A percentile compares a stretch with the other conserved stretches of the same genome.
These are phyloP conservation scores for Volvox africanus DNA, from an alignment of 139 green algal genomes.

Conservation along the genomic window DNA sequence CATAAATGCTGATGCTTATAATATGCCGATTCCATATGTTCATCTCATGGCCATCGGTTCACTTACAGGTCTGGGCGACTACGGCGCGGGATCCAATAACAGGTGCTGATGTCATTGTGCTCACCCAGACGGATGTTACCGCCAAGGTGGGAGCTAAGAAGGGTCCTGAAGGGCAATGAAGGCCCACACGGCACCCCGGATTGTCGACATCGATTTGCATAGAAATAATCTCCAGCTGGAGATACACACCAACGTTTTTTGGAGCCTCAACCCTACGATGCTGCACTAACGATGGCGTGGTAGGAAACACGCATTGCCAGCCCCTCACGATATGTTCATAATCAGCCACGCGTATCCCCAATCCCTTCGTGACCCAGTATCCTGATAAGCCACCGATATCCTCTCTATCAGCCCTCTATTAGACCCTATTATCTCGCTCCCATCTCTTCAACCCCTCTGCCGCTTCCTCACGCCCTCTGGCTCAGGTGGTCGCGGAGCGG, in stretches of 20 bases:
- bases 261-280: too few relatives aligned
- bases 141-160: neutral
- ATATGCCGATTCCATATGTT: too few relatives aligned
- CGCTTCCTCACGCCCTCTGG: neutral
- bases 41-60: too few relatives aligned
- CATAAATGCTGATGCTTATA: too few relatives aligned
- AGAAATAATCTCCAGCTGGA: neutral
- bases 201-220: neutral
- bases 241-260: neutral
- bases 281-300: too few relatives aligned
- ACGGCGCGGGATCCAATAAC: neutral
- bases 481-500: slow-evolving; percentile 24
- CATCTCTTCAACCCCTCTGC: neutral
- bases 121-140: slow-evolving; percentile 5
- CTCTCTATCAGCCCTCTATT: too few relatives aligned
- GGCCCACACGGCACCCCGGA: too few relatives aligned
- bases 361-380: neutral
- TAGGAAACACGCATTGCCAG: neutral
- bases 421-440: too few relatives aligned
- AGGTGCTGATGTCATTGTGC: neutral
- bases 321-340: too few relatives aligned
- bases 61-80: neutral
- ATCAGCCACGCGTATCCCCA: neutral
- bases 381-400: too few relatives aligned
- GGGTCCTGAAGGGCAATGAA: too few relatives aligned